Base-by-base conservation (phyloP, 2,329 filamentous ascomycete genomes). In the Diaporthe vaccinii region DNA sequence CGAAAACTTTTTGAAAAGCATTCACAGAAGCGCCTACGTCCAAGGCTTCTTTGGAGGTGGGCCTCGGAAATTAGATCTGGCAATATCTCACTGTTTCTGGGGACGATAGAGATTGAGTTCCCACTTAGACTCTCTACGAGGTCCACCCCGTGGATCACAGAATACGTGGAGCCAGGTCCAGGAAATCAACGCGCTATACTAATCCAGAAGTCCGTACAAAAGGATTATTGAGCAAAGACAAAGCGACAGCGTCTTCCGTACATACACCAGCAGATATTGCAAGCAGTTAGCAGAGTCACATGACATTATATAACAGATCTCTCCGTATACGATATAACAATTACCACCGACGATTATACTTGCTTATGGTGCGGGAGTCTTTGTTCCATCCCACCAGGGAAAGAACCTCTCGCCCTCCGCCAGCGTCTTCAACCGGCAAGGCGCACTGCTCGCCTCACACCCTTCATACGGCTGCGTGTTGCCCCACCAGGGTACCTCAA, bases 401-500 rank as follows among this genome's bases (percentile, higher is more conserved):
- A 46, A 73, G 71, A 73, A 73, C 10, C 71, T 73, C 20, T 73
- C 71, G 1, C 71, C 71, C 34, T 73, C 71, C 15, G 44, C 71
- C 20, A 73, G 59, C 58, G n/a, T 46, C 25, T 36, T 44, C 71
- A 73, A 44, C n/a, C 71, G 71, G 31, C 71, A 73, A 4, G 71
- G 71, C 71, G 36, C 71, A 25, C 41, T n/a, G 36, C 51, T 73
- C 20, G 62, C 62, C 62, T 68, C 62, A 20, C 62, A 68, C 1
- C 62, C 62, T 3, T 68, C 46, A 20, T 68, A 68, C 9, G 62
- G 62, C 55, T 78, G 31, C 14, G 22, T 80, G 78, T 89, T 89
- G 46, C 87, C 87, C 87, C 87, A 89, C 87, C 87, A 89, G 12
- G 84, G 77, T 59, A 89, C 78, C 34, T 84, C 79, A 5, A 84